Conservation (phyloP, 331 rosid genomes). For the Saraca asoca region DNA sequence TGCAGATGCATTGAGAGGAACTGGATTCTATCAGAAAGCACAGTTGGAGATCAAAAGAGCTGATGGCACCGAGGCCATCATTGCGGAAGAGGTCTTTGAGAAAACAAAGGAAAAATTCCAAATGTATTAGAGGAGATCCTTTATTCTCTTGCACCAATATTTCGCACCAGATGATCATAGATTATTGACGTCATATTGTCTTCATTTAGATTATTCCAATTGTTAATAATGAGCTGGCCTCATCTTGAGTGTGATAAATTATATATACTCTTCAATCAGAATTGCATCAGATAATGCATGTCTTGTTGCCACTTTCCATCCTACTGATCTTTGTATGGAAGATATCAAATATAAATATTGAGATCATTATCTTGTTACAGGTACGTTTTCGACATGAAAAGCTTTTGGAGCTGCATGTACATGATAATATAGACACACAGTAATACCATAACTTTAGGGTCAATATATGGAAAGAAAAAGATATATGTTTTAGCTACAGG, state of each 20-base stretch:
- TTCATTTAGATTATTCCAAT: slow-evolving; percentile 33
- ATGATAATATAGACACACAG: slow-evolving; percentile 8
- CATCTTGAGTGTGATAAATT: slow-evolving; percentile 21
- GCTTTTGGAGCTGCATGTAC: slow-evolving; percentile 9
- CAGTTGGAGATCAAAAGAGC: slow-evolving; percentile 87
- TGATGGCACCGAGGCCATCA: slow-evolving; percentile 76
- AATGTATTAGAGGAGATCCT: slow-evolving; percentile 54
- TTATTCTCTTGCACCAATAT: background rate
- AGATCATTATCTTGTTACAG: slow-evolving; percentile 14
- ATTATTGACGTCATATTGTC: slow-evolving; percentile 24
- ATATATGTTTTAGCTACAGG: too few relatives aligned
- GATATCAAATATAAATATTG: slow-evolving; percentile 15
- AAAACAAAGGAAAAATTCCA: slow-evolving; percentile 81
- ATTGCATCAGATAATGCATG: slow-evolving; percentile 23
- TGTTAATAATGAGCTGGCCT: slow-evolving; percentile 33
- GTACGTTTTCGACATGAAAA: slow-evolving; percentile 19
- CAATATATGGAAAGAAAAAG: slow-evolving; percentile 2
- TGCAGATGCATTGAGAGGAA: slow-evolving; percentile 91
- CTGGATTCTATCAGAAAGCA: slow-evolving; percentile 88
- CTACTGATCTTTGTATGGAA: slow-evolving; percentile 22
- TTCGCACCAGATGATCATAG: slow-evolving; percentile 12
- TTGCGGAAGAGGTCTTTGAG: slow-evolving; percentile 91
- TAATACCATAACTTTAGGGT: background rate
- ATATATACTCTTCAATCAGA: slow-evolving; percentile 10
- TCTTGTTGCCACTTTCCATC: slow-evolving; percentile 26